These are phyloP conservation scores for Kodamaea derodonti DNA, from an alignment of 1,139 yeast species.

Conservation along the genomic window DNA sequence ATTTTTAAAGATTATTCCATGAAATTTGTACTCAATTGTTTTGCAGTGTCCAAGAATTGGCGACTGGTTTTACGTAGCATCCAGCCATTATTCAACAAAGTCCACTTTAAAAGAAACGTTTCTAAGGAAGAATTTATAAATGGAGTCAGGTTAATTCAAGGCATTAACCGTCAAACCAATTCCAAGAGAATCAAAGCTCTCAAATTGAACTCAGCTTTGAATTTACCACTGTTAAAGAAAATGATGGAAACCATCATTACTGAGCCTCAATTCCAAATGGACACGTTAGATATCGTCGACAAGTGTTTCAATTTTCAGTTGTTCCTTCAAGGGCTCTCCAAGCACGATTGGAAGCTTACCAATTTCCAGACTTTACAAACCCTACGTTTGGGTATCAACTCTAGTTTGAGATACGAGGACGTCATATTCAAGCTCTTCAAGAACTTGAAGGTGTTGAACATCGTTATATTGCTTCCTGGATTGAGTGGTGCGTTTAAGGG, in stretches of 20 bases:
- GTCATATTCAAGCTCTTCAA: slow-evolving; percentile 26
- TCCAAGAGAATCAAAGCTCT: slow-evolving; percentile 19
- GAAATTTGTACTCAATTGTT: slow-evolving; percentile 22
- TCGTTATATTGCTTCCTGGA: slow-evolving; percentile 13
- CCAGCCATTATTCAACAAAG: slow-evolving; percentile 23
- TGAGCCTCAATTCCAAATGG: slow-evolving; percentile 18
- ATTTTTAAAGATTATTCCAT: slow-evolving; percentile 24
- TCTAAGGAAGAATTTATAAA: slow-evolving; percentile 25
- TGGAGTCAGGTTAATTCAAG: slow-evolving; percentile 27
- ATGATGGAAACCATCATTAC: slow-evolving; percentile 25
- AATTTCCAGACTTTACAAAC: slow-evolving; percentile 19
- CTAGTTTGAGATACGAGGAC: slow-evolving; percentile 21
- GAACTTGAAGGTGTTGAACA: slow-evolving; percentile 18
- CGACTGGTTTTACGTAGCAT: slow-evolving; percentile 22
- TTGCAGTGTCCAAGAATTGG: slow-evolving; percentile 34
- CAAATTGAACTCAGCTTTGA: slow-evolving; percentile 23
- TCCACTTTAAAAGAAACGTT: slow-evolving; percentile 25
- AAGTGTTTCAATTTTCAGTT: slow-evolving; percentile 23
- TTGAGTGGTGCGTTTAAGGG: slow-evolving; percentile 16
- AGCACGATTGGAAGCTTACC: slow-evolving; percentile 24
- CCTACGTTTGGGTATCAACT: slow-evolving; percentile 26
- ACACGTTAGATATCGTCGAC: slow-evolving; percentile 25
- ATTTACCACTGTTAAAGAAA: slow-evolving; percentile 19
- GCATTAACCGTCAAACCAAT: slow-evolving; percentile 14
- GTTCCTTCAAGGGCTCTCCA: slow-evolving; percentile 22